Evolutionary conservation across 352 stramenopile genomes (phyloP), one percentile per base, ranked within the genome.

Genomic region (Phytophthora pinifolia): DNA sequence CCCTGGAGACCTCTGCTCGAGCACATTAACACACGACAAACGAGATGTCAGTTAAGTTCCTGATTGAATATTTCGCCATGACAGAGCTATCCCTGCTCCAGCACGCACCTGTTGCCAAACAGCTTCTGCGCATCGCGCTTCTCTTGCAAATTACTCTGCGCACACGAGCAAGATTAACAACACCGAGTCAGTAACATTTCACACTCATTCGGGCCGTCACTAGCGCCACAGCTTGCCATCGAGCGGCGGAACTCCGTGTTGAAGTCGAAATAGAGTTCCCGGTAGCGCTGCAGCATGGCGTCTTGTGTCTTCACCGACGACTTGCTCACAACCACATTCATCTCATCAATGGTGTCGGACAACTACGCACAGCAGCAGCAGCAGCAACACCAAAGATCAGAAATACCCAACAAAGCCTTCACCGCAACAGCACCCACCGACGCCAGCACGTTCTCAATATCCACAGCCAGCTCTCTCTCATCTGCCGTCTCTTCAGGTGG

Each of bases 231-330:
- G 36, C 62, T 44, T 54, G 94, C 86, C 76, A 89, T 88, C 0
- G 83, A 89, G 22, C 83, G 79, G 64, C 96, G 86, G 65, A 98
- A 99, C 67, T 99, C 93, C 18, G 86, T 94, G 32, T 91, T 95
- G 32, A 96, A 97, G 72, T 99, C 94, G 58, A 98, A 98, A 39
- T 98, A 85, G 46, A 98, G 87, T 70, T 98, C 94, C 22, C 94
- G 86, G 69, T 99, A 99, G 36, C 96, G 83, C 70, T 98, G 94
- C 31, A 98, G 70, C 41, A 98, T 70, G 4, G 87, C 87, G 48
- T 95, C 86, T 53, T 95, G 86, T 31, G 81, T 79, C 55, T 92
- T 95, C 17, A 78, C 72, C 10, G 74, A 76, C 46, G 83, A 90
- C 33, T 69, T 75, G 50, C 83, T 86, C 37, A 83, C 74, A 36